These are phyloP conservation scores for Diaporthe batatas DNA, from an alignment of 2,329 filamentous ascomycete species.

Conservation along the genomic window DNA sequence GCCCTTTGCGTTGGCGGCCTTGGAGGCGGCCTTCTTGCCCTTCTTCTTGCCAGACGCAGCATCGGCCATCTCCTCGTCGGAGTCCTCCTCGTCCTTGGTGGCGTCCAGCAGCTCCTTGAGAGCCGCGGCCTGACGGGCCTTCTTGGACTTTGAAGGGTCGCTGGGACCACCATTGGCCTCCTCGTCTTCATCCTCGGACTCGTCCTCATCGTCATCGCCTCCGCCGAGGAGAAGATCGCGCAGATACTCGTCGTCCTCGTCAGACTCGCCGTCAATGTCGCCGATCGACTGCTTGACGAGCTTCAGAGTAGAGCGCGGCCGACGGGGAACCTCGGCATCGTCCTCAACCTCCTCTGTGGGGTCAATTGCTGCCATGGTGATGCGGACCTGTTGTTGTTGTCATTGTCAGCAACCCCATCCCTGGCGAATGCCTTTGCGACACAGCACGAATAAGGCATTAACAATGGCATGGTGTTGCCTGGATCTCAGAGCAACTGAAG, in stretches of 20 bases:
- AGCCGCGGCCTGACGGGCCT: constrained; percentile 83
- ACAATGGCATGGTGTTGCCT: neutral
- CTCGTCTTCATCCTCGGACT: constrained; percentile 66
- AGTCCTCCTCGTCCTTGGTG: constrained; percentile 69
- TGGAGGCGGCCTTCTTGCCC: constrained; percentile 60
- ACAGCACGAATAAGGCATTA: constrained; percentile 27
- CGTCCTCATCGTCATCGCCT: constrained; percentile 67
- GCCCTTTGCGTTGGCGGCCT: constrained; percentile 47
- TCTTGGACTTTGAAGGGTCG: constrained; percentile 90
- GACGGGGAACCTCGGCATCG: constrained; percentile 70
- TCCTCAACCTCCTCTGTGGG: constrained; percentile 81
- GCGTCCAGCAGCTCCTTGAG: constrained; percentile 82
- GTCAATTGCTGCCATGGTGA: constrained; percentile 98
- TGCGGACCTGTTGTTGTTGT: constrained; percentile 77
- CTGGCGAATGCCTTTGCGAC: neutral
- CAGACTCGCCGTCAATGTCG: constrained; percentile 70
- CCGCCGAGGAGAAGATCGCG: constrained; percentile 64
- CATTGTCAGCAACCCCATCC: constrained; percentile 39
- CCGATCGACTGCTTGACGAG: constrained; percentile 81
- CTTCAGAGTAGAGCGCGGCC: constrained; percentile 88
- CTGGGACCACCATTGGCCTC: constrained; percentile 90
- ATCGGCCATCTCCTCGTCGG: constrained; percentile 77
- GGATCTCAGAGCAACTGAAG: neutral
- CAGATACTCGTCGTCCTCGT: constrained; percentile 77
- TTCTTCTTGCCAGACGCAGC: constrained; percentile 71